These are phyloP conservation scores for Spergularia bocconei DNA, from an alignment of 148 eudicot genomes.

Conservation along the genomic window DNA sequence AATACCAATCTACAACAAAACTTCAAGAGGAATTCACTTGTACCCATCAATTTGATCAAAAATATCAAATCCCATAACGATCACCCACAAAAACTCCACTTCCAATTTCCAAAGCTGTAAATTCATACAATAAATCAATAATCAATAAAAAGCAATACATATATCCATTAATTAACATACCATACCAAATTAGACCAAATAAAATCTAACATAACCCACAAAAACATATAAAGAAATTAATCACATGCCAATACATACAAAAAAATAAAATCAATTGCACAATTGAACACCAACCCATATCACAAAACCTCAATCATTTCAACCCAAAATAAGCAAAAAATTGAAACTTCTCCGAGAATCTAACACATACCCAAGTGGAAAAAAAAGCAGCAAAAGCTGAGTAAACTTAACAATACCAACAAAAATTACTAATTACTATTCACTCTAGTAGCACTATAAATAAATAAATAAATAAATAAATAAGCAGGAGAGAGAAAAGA, in stretches of 20 bases:
- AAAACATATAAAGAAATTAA: neutral
- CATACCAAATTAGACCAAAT: neutral
- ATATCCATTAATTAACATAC: slow-evolving; percentile 6
- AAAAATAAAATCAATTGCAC: neutral
- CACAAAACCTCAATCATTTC: neutral
- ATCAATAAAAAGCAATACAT: too few species aligned
- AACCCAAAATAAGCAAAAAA: slow-evolving; percentile 7
- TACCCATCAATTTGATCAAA: slow-evolving; percentile 20
- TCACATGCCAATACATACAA: neutral
- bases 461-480: neutral
- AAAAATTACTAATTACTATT: neutral
- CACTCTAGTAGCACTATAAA: neutral
- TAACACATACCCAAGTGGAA: neutral
- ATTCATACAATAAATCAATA: slow-evolving; percentile 3
- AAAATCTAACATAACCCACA: neutral
- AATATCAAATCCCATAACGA: neutral
- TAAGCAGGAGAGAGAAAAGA: neutral
- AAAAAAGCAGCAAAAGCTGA: neutral
- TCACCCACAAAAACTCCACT: slow-evolving; percentile 19
- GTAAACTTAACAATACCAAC: neutral
- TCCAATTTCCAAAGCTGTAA: slow-evolving; percentile 32
- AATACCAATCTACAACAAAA: neutral
- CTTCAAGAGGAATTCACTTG: neutral
- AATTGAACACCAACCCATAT: slow-evolving; percentile 8
- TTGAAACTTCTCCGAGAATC: slow-evolving; percentile 3